phyloP scores from a whole-genome alignment of 1,284 basidiomycete genomes.

The Leccinum subspadiceum region DNA sequence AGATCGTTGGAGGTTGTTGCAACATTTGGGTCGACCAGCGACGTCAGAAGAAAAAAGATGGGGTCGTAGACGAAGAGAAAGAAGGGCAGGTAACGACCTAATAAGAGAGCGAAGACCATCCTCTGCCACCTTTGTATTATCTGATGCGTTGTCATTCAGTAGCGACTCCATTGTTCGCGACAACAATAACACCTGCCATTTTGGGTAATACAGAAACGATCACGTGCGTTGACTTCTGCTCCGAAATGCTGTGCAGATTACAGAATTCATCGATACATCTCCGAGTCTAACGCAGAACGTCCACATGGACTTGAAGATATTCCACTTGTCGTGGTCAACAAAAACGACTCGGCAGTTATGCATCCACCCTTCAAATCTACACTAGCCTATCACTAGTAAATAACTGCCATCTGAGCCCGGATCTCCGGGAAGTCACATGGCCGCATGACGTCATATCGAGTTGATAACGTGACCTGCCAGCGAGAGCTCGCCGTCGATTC shows the following conservation, averaged over 20 bases:
- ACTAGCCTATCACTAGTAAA: too few species aligned
- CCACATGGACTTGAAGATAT: neutral
- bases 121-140: slow-evolving; percentile 26
- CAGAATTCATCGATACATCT: neutral
- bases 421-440: too few species aligned
- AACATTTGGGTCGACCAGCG: slow-evolving; percentile 50
- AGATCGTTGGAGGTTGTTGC: slow-evolving; percentile 34
- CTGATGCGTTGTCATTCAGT: neutral
- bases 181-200: slow-evolving; percentile 33
- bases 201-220: neutral
- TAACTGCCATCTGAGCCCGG: too few species aligned
- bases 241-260: neutral
- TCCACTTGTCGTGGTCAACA: neutral
- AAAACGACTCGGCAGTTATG: neutral
- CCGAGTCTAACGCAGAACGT: neutral
- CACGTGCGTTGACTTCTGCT: neutral
- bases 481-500: neutral
- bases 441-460: neutral
- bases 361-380: too few species aligned
- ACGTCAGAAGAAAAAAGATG: slow-evolving; percentile 32
- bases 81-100: slow-evolving; percentile 15
- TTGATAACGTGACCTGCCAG: neutral
- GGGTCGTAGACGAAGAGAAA: slow-evolving; percentile 29
- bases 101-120: slow-evolving; percentile 11
- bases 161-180: slow-evolving; percentile 28